Evolutionary conservation across 345 rosid species (phyloP).

Genomic region (Pistacia vera): DNA sequence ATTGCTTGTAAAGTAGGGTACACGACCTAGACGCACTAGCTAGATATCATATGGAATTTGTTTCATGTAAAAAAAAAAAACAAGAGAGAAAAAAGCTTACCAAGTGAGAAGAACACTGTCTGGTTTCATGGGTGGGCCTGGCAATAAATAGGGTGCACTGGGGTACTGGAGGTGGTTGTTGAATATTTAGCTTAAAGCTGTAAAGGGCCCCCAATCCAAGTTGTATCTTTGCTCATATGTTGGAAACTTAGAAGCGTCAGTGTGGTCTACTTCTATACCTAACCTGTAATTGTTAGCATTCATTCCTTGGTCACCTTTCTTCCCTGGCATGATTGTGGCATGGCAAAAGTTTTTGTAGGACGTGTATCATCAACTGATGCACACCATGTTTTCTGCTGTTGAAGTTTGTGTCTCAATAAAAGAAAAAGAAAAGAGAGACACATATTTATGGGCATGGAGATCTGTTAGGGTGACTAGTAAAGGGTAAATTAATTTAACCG

Average conservation of each 20-base stretch:
- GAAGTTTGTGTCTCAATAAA: conserved; percentile 8
- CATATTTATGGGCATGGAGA: neutral
- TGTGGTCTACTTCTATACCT: conserved; percentile 5
- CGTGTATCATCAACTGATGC: neutral
- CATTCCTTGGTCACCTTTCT: conserved; percentile 4
- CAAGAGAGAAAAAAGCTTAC: neutral
- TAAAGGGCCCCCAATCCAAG: conserved; percentile 13
- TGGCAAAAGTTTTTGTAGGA: neutral
- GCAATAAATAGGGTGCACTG: conserved; percentile 18
- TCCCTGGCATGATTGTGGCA: conserved; percentile 13
- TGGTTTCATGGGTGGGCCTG: neutral
- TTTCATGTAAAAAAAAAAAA: neutral
- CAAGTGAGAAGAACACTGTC: neutral
- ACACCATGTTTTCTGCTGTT: conserved; percentile 8
- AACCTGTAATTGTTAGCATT: neutral
- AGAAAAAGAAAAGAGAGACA: conserved; percentile 2
- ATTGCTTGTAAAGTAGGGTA: neutral
- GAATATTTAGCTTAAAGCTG: conserved; percentile 16
- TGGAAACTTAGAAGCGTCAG: neutral
- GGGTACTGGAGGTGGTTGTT: conserved; percentile 2
- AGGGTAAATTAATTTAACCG: neutral
- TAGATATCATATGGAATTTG: neutral
- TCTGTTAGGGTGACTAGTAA: conserved; percentile 8
- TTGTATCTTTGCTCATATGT: neutral
- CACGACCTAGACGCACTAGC: neutral